phyloP scores from a whole-genome alignment of 2,329 filamentous ascomycete species.

The Calonectria pseudoturangicola region DNA sequence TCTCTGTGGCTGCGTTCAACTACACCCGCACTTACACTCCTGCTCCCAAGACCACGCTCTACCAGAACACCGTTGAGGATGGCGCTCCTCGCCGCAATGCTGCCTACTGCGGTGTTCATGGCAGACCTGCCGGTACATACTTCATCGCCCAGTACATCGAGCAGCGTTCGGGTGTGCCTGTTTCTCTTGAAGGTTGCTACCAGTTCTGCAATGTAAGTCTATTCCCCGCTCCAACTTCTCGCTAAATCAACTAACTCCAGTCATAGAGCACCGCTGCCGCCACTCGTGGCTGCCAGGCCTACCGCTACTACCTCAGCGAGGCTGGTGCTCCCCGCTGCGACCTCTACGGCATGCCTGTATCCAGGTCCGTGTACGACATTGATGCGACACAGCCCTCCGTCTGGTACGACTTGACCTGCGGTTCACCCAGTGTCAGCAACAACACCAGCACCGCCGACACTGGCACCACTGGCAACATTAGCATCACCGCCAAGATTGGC shows the following conservation, averaged over 20 bases:
- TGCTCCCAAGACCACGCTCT: slow-evolving; percentile 55
- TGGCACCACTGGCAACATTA: slow-evolving; percentile 13
- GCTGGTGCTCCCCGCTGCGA: slow-evolving; percentile 59
- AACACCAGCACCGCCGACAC: slow-evolving; percentile 11
- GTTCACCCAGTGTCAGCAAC: slow-evolving; percentile 54
- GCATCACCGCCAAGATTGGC: not conserved
- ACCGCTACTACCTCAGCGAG: slow-evolving; percentile 59
- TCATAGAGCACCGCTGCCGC: slow-evolving; percentile 56
- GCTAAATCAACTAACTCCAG: not conserved
- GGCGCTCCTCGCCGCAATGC: slow-evolving; percentile 56
- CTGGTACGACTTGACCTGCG: slow-evolving; percentile 63
- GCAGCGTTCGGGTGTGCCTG: slow-evolving; percentile 56
- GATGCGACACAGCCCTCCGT: slow-evolving; percentile 54
- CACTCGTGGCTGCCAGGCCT: slow-evolving; percentile 59
- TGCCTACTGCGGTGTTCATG: slow-evolving; percentile 63
- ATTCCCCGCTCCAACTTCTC: not conserved
- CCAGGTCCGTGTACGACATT: slow-evolving; percentile 55
- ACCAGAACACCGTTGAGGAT: slow-evolving; percentile 53
- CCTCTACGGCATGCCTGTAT: slow-evolving; percentile 59
- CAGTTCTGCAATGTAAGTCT: slow-evolving; percentile 61
- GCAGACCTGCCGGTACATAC: slow-evolving; percentile 59
- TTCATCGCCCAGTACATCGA: slow-evolving; percentile 63
- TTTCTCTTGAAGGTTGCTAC: slow-evolving; percentile 64
- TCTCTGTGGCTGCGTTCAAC: slow-evolving; percentile 53
- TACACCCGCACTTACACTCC: slow-evolving; percentile 51